phyloP scores from a whole-genome alignment of 257 asterid species.

The Przewalskia tangutica region DNA sequence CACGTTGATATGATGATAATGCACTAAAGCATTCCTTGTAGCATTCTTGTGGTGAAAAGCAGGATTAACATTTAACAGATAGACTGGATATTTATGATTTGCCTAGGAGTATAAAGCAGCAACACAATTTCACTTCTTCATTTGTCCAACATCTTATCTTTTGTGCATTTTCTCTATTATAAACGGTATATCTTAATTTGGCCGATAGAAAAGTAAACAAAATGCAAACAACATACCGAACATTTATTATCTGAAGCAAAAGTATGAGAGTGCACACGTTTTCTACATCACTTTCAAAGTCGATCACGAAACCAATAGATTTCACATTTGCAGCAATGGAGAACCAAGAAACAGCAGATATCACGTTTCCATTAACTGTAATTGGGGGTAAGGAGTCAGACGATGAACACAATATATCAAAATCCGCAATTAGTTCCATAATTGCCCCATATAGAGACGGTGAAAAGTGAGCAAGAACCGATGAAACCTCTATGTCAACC shows the following conservation, averaged over 20 bases:
- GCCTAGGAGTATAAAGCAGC: neutral
- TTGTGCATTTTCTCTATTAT: neutral
- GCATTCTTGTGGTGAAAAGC: neutral
- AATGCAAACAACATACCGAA: conserved; percentile 44
- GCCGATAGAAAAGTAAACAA: conserved; percentile 2
- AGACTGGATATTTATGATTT: neutral
- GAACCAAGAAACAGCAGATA: conserved; percentile 32
- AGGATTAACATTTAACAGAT: neutral
- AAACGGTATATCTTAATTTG: neutral
- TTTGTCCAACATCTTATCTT: neutral
- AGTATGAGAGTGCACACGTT: conserved; percentile 46
- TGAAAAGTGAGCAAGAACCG: conserved; percentile 61
- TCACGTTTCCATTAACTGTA: conserved; percentile 18
- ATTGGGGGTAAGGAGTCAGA: conserved; percentile 21
- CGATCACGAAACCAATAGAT: conserved; percentile 39
- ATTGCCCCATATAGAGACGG: conserved; percentile 40
- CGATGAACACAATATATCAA: conserved; percentile 28
- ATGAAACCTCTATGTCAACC: conserved; percentile 53
- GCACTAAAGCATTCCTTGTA: neutral
- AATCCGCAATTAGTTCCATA: conserved; percentile 37
- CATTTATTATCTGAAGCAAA: conserved; percentile 30
- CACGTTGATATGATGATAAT: neutral
- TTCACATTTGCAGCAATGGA: conserved; percentile 44
- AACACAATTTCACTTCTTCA: neutral
- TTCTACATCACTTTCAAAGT: conserved; percentile 56